Conservation (phyloP, 2,329 filamentous ascomycete genomes). For the Clarireedia homoeocarpa region DNA sequence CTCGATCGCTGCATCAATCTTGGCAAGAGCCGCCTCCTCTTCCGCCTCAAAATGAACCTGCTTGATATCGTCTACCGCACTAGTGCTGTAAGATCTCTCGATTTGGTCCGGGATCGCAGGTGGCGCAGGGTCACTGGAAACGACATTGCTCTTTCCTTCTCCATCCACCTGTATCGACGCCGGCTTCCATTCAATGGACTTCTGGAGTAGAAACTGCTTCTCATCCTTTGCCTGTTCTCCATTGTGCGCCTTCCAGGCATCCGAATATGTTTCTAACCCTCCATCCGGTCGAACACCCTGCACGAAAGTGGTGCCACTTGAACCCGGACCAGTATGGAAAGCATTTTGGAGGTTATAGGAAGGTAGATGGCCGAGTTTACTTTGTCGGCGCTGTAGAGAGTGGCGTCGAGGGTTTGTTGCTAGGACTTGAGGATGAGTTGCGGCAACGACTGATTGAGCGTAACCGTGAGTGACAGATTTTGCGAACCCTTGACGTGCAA, state of each 20-base stretch:
- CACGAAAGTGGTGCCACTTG: slow-evolving; percentile 35
- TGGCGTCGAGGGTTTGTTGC: slow-evolving; percentile 61
- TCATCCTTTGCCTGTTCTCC: slow-evolving; percentile 69
- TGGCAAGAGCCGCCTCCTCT: slow-evolving; percentile 57
- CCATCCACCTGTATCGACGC: slow-evolving; percentile 20
- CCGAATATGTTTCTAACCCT: slow-evolving; percentile 83
- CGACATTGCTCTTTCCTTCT: slow-evolving; percentile 16
- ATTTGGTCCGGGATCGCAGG: slow-evolving; percentile 15
- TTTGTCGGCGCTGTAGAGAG: slow-evolving; percentile 42
- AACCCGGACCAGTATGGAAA: slow-evolving; percentile 49
- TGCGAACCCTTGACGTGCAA: slow-evolving; percentile 95
- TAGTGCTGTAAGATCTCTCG: slow-evolving; percentile 24
- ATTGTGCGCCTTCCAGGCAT: slow-evolving; percentile 77
- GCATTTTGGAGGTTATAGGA: slow-evolving; percentile 65
- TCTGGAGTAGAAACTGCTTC: slow-evolving; percentile 84
- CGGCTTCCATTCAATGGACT: slow-evolving; percentile 86
- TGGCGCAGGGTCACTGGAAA: slow-evolving; percentile 7
- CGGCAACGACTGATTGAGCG: slow-evolving; percentile 94
- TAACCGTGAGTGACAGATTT: slow-evolving; percentile 98
- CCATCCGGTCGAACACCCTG: slow-evolving; percentile 54
- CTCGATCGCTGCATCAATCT: slow-evolving; percentile 78
- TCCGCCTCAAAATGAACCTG: slow-evolving; percentile 33
- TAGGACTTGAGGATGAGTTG: slow-evolving; percentile 74
- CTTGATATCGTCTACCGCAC: slow-evolving; percentile 25
- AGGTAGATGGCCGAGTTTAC: slow-evolving; percentile 41